Percentiles rank a stretch among this genome's conserved stretches.
phyloP scores from a whole-genome alignment of 768 basidiomycete species.

The Boletus huronensis region DNA sequence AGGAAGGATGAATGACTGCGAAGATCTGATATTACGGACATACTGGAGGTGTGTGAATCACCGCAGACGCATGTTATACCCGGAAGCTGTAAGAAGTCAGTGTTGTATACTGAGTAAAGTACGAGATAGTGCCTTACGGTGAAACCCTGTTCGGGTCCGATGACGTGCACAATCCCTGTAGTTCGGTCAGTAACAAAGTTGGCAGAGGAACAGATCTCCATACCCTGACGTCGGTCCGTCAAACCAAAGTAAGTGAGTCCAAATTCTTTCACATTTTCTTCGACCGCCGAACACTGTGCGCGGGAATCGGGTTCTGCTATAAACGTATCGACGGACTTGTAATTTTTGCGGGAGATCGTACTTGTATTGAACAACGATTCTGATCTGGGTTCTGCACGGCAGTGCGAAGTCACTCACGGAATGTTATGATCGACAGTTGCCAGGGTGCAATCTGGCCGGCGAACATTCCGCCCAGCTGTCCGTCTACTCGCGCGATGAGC shows the following conservation, averaged over 20 bases:
- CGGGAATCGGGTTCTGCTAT: conserved; percentile 84
- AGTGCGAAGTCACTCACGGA: conserved; percentile 50
- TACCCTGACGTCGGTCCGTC: conserved; percentile 85
- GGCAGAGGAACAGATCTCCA: conserved; percentile 3
- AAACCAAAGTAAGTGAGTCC: conserved; percentile 91
- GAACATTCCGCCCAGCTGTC: conserved; percentile 70
- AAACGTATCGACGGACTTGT: conserved; percentile 65
- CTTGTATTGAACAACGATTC: conserved; percentile 33
- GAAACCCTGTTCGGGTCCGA: conserved; percentile 93
- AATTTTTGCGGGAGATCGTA: conserved; percentile 71
- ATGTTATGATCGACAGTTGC: conserved; percentile 89
- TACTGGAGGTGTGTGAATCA: conserved; percentile 91
- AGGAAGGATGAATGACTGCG: background rate
- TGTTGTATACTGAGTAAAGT: background rate
- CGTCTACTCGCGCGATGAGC: conserved; percentile 41
- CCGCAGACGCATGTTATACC: conserved; percentile 86
- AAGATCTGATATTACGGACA: conserved; percentile 26
- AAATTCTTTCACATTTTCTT: conserved; percentile 89
- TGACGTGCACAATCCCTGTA: conserved; percentile 80
- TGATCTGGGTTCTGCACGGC: background rate
- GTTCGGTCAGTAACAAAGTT: conserved; percentile 16
- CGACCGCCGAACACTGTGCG: conserved; percentile 77
- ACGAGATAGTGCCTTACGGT: conserved; percentile 47
- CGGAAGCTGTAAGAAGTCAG: conserved; percentile 46
- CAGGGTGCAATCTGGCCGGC: conserved; percentile 84